Evolutionary conservation across 805 yeast genomes (phyloP).

Genomic region (Teunomyces pallodes): DNA sequence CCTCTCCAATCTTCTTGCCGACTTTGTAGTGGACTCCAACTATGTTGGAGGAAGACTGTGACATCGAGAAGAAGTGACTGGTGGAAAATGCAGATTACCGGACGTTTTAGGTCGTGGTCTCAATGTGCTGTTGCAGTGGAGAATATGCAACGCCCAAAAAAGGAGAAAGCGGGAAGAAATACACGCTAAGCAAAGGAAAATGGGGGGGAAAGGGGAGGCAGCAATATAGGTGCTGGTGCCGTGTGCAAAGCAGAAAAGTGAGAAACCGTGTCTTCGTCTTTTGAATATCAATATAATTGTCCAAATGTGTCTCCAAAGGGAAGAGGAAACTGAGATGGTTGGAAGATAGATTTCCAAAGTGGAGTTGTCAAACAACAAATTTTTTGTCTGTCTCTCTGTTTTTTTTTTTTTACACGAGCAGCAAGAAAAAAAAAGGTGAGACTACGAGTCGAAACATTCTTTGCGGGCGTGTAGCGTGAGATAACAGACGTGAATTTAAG

Average conservation of each 20-base stretch:
- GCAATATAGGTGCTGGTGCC: too few species aligned
- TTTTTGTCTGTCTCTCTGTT: background rate
- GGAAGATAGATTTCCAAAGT: background rate
- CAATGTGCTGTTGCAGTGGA: background rate
- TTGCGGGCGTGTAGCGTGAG: too few species aligned
- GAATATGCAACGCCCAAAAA: background rate
- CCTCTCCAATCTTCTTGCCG: conserved; percentile 97
- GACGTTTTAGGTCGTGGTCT: background rate
- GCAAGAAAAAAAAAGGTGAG: background rate
- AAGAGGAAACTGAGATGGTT: background rate
- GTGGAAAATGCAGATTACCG: background rate
- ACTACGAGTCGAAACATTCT: background rate
- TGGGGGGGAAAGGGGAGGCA: too few species aligned
- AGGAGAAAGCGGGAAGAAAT: too few species aligned
- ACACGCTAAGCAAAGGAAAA: too few species aligned
- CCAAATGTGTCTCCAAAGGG: too few species aligned
- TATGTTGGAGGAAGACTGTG: conserved; percentile 50
- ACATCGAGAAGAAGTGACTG: conserved; percentile 17
- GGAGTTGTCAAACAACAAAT: background rate
- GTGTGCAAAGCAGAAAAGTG: too few species aligned
- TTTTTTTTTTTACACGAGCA: background rate
- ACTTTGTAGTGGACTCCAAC: conserved; percentile 96
- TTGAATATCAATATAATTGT: too few species aligned
- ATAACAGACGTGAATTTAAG: too few species aligned
- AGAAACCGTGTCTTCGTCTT: too few species aligned